Evolutionary conservation across 2,329 filamentous ascomycete genomes (phyloP), one percentile per base, ranked within the genome.

Genomic region (Colletotrichum sansevieriae): DNA sequence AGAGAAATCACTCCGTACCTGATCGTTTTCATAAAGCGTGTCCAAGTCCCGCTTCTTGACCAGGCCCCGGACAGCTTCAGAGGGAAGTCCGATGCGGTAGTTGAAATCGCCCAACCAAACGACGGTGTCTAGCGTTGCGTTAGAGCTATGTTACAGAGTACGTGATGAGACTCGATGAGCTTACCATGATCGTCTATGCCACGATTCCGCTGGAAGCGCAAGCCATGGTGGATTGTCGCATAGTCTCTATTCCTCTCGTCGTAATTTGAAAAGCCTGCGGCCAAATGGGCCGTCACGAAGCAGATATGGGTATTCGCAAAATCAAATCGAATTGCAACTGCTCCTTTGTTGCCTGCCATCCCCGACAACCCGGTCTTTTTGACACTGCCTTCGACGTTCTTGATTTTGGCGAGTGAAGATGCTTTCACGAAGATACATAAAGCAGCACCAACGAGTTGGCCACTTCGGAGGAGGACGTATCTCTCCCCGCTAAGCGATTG

Each of bases 101-200:
- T 99, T 99, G 83, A 99, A 99, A 78, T 99, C 96, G 5, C 96
- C 96, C 47, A 98, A 87, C 95, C 96, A 99, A 61, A 98, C 91
- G 41, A 98, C 91, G 22, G 92, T 87, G 51, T 29, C 41, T 33
- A 20, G 2, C 15, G 25, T 29, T 29, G 29, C 29, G 12, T 58
- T 33, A 72, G 55, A 39, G 9, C 63, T 44, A 51, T 15, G n/a
- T n/a, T 37, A 8, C 11, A 46, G 12, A 13, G 7, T 54, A 18
- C 25, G 25, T 37, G 7, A 3, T 4, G 3, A 13, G 4, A 18
- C 39, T 11, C 29, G 20, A 3, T 71, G 76, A 7, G 25, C 78
- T 71, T 79, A 88, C 91, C 94, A 76, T 99, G 96, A 77, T 98
- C 92, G 74, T 96, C 93, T 71, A 99, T 98, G 5, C 92, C 88